phyloP scores from a whole-genome alignment of 305 asterid genomes.

The Solanum hybrid region DNA sequence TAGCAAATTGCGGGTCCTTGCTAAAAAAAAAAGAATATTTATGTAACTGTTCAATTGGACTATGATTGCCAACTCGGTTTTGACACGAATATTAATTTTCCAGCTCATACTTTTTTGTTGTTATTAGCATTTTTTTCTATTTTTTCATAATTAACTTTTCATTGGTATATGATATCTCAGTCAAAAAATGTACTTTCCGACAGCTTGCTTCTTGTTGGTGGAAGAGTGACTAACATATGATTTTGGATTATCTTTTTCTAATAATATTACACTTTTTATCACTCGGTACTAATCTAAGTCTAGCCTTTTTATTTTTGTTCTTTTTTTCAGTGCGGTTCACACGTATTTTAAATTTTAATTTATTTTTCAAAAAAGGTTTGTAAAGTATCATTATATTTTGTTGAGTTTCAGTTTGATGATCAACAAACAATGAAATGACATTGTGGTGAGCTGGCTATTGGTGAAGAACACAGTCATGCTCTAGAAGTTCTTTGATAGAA shows the following conservation, averaged over 20 bases:
- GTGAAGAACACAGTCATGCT: neutral
- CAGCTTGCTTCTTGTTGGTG: neutral
- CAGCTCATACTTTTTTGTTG: neutral
- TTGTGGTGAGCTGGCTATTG: neutral
- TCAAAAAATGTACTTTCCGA: neutral
- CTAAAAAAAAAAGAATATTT: neutral
- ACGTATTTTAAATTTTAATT: neutral
- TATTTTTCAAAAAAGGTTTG: neutral
- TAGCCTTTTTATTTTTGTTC: neutral
- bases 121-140: neutral
- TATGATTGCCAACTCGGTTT: conserved; percentile 7
- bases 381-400: neutral
- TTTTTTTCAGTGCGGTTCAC: neutral
- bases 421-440: neutral
- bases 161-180: neutral
- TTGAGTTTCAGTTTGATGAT: neutral
- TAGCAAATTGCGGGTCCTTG: neutral
- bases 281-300: neutral
- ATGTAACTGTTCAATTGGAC: neutral
- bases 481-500: neutral
- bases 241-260: neutral
- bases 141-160: neutral
- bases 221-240: conserved; percentile 5
- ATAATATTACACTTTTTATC: neutral
- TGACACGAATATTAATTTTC: neutral